Percentiles rank a stretch among this genome's conserved stretches.
Evolutionary conservation across 1,139 yeast genomes (phyloP).

Genomic region (Kurtzmaniella quercitrusa): DNA sequence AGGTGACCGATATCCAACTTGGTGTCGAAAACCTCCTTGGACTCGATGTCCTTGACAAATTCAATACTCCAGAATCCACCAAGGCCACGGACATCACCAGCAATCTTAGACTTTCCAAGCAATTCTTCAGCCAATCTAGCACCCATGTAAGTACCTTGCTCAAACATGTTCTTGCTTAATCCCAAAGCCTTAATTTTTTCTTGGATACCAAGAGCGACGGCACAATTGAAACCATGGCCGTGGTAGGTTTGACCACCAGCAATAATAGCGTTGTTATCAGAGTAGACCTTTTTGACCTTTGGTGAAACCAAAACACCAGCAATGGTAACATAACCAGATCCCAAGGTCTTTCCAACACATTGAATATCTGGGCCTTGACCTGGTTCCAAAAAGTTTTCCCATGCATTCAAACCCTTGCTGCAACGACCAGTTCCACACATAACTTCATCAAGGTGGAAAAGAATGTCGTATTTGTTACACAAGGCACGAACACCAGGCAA

Average conservation of each 20-base stretch:
- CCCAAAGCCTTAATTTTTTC: constrained; percentile 41
- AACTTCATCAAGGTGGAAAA: constrained; percentile 58
- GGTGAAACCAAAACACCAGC: constrained; percentile 58
- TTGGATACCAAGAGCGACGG: constrained; percentile 57
- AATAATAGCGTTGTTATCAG: constrained; percentile 40
- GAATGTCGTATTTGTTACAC: constrained; percentile 55
- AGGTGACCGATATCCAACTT: constrained; percentile 27
- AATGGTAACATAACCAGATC: constrained; percentile 60
- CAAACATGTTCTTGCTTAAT: constrained; percentile 46
- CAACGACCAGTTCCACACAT: constrained; percentile 64
- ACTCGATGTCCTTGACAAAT: constrained; percentile 45
- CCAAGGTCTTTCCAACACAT: constrained; percentile 61
- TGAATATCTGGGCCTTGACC: constrained; percentile 57
- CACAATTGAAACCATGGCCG: constrained; percentile 58
- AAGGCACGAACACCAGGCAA: constrained; percentile 49
- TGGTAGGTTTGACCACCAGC: constrained; percentile 59
- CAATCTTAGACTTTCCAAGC: constrained; percentile 24
- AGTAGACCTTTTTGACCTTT: constrained; percentile 39
- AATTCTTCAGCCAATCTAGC: constrained; percentile 19
- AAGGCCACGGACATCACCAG: constrained; percentile 58
- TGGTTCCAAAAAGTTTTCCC: constrained; percentile 40
- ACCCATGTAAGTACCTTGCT: constrained; percentile 49
- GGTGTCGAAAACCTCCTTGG: constrained; percentile 45
- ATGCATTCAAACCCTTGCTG: constrained; percentile 31
- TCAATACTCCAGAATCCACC: constrained; percentile 63